These are phyloP conservation scores for Aurantiochytrium sp. DNA, from an alignment of 108 stramenopile species.

Conservation along the genomic window DNA sequence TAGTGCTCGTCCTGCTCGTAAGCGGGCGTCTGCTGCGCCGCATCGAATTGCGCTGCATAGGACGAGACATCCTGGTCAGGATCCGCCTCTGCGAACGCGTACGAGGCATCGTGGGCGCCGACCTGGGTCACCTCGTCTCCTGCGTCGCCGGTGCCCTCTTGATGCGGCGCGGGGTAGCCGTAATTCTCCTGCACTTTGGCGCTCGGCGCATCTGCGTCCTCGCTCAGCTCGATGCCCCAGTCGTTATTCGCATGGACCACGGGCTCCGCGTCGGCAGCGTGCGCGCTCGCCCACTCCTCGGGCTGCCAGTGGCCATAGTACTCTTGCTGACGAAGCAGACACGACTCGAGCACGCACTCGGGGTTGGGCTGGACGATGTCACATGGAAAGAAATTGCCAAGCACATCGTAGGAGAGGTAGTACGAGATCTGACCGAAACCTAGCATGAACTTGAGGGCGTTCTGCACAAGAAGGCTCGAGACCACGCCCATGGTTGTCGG, in stretches of 20 bases:
- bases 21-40: no score
- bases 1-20: no score
- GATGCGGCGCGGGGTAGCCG: no score
- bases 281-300: neutral
- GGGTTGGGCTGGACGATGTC: slow-evolving; percentile 2
- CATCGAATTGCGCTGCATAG: no score
- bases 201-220: no score
- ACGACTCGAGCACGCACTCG: neutral
- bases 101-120: no score
- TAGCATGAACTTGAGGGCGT: slow-evolving; percentile 25
- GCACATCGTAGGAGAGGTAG: neutral
- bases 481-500: slow-evolving; percentile 33
- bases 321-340: neutral
- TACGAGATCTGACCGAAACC: slow-evolving; percentile 23
- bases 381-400: neutral
- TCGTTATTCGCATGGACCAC: slow-evolving; percentile 21
- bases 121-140: no score
- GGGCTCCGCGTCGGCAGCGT: neutral
- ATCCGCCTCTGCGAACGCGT: no score
- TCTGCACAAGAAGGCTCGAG: slow-evolving; percentile 25
- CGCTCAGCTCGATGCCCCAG: slow-evolving; percentile 31
- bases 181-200: no score
- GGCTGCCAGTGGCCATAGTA: neutral
- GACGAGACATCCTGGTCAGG: no score
- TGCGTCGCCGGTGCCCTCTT: no score